phyloP scores from a whole-genome alignment of 2,329 filamentous ascomycete species.

The Trichothecium sympodiale region DNA sequence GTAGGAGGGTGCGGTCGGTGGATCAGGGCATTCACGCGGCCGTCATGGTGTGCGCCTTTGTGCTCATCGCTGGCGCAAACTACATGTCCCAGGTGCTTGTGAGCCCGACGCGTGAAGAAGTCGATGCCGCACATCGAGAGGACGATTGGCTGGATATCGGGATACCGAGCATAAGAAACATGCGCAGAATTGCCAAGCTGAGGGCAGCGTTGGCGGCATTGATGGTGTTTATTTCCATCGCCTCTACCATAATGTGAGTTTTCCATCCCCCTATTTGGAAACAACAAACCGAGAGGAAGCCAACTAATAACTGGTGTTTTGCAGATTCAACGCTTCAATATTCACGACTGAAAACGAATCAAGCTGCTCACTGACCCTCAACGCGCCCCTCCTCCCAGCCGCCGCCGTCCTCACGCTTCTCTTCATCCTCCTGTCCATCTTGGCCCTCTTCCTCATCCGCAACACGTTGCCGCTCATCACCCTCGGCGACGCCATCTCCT shows the following conservation, averaged over 20 bases:
- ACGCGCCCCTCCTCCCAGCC: conserved; percentile 24
- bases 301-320: conserved; percentile 10
- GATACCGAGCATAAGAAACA: conserved; percentile 39
- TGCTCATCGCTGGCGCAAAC: conserved; percentile 36
- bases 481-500: conserved; percentile 38
- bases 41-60: conserved; percentile 30
- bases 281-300: no score
- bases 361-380: conserved; percentile 18
- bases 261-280: background rate
- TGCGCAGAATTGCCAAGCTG: conserved; percentile 28
- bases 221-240: conserved; percentile 29
- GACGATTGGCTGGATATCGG: conserved; percentile 42
- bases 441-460: conserved; percentile 26
- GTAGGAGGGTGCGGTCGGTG: conserved; percentile 21
- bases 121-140: conserved; percentile 32
- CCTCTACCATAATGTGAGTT: conserved; percentile 38
- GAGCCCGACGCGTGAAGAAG: conserved; percentile 39
- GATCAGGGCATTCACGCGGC: conserved; percentile 30
- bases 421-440: conserved; percentile 28
- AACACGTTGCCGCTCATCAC: conserved; percentile 33
- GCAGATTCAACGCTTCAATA: conserved; percentile 41
- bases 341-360: conserved; percentile 25
- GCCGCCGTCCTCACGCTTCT: conserved; percentile 30
- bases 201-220: conserved; percentile 26
- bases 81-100: conserved; percentile 43